A percentile compares a stretch with the other conserved stretches of the same genome.
Evolutionary conservation across 805 yeast genomes (phyloP).

Genomic region (Kuraishia hungarica): DNA sequence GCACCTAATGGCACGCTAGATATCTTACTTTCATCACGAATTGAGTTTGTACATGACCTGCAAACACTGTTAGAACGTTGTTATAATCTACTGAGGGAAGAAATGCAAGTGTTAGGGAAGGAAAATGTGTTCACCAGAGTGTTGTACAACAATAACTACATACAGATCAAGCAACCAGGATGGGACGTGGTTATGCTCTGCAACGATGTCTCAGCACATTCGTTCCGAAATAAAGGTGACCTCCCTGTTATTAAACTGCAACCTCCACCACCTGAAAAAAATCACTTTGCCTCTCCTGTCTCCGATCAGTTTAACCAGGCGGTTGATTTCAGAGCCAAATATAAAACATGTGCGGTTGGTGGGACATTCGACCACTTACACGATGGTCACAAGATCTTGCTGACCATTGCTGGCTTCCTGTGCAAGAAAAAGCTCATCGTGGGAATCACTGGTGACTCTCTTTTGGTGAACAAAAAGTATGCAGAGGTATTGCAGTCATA

Average conservation of each 20-base stretch:
- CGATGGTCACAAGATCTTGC: slow-evolving; percentile 85
- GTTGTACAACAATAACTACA: slow-evolving; percentile 6
- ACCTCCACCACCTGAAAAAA: not conserved
- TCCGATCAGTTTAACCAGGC: not conserved
- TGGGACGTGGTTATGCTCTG: not conserved
- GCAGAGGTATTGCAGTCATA: slow-evolving; percentile 56
- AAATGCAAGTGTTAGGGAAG: not conserved
- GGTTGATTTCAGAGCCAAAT: slow-evolving; percentile 13
- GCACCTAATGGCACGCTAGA: not conserved
- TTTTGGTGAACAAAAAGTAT: slow-evolving; percentile 69
- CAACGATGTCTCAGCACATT: not conserved
- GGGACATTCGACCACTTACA: slow-evolving; percentile 97
- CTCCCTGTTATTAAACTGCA: not conserved
- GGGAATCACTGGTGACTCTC: slow-evolving; percentile 74
- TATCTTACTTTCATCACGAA: not conserved
- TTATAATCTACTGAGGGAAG: not conserved
- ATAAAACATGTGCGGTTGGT: slow-evolving; percentile 58
- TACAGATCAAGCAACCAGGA: slow-evolving; percentile 2
- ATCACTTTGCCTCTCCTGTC: not conserved
- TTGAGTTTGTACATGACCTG: not conserved
- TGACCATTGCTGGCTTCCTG: slow-evolving; percentile 63
- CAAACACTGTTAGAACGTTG: not conserved
- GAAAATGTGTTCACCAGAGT: slow-evolving; percentile 9
- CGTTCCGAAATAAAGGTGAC: not conserved
- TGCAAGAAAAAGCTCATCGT: slow-evolving; percentile 50